Evolutionary conservation across 345 rosid species (phyloP), one percentile per base, ranked within the genome.

Genomic region (Acer negundo): DNA sequence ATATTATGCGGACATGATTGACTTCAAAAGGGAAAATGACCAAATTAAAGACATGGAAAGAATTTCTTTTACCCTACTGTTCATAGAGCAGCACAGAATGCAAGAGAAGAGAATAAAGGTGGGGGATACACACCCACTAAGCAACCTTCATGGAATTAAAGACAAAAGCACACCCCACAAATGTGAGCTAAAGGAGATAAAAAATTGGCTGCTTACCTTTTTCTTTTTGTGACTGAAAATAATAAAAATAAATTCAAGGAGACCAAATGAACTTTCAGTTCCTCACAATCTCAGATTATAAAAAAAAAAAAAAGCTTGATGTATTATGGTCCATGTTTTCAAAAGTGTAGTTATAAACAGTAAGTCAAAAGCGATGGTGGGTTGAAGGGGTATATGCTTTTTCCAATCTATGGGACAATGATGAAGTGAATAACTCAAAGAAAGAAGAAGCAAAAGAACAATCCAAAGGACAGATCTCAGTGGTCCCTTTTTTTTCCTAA

Each of bases 401-500:
- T 80, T 73, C 70, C 63, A 81, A 79, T 64, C 73, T 40, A 67
- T 20, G 55, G 46, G 72, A 51, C 75, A 78, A 67, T 70, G 70
- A 83, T 75, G 82, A 84, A 75, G 81, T 73, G 78, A 67, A 70
- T 17, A 55, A 69, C 55, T 69, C 51, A 9, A 62, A 47, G 59
- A 71, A 73, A 72, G 51, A 79, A 62, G 72, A 74, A 80, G 70
- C 78, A 78, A 77, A 80, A 84, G 79, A 87, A 73, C 63, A 59
- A 84, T 78, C 85, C 75, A 73, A 78, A 79, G 77, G 82, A 79
- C 74, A 76, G 73, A 80, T 75, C 74, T 63, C 72, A 74, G 80
- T 86, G 86, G 87, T 78, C 87, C 84, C 81, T 75, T 62, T 72
- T 71, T 46, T 46, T 51, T 17, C 63, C 10, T 55, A 74, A 64